These are phyloP conservation scores for Hygrophoropsis aurantiaca DNA, from an alignment of 768 basidiomycete genomes.

Conservation along the genomic window DNA sequence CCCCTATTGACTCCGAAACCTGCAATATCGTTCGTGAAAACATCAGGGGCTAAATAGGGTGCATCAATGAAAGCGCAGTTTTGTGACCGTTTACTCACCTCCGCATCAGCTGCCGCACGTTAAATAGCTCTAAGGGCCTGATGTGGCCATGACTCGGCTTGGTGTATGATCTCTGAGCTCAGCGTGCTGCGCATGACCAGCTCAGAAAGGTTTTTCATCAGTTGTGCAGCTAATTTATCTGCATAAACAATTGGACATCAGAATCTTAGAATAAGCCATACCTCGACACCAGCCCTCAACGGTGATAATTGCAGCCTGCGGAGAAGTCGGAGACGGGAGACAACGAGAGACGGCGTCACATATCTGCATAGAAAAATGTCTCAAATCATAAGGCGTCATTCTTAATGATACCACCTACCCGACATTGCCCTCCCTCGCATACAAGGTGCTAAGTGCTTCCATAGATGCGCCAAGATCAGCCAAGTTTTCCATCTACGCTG, in stretches of 20 bases:
- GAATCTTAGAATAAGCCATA: constrained; percentile 18
- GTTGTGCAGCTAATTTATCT: constrained; percentile 45
- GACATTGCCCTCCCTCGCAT: constrained; percentile 52
- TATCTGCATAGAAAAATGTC: no score
- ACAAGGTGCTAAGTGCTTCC: constrained; percentile 64
- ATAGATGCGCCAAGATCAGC: constrained; percentile 69
- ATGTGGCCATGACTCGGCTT: constrained; percentile 63
- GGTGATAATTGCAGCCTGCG: constrained; percentile 23
- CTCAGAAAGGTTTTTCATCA: constrained; percentile 49
- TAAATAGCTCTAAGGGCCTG: constrained; percentile 43
- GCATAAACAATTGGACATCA: neutral
- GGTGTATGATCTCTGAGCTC: constrained; percentile 34
- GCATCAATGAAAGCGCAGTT: no score
- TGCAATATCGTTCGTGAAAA: no score
- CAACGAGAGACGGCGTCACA: constrained; percentile 62
- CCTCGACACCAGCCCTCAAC: constrained; percentile 61
- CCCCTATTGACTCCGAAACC: no score
- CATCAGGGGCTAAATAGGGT: no score
- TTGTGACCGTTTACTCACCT: constrained; percentile 5
- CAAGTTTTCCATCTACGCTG: constrained; percentile 57
- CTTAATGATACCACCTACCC: constrained; percentile 28
- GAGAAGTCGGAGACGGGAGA: constrained; percentile 34
- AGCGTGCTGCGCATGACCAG: constrained; percentile 37
- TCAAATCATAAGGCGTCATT: no score
- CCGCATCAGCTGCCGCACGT: constrained; percentile 15